phyloP scores from a whole-genome alignment of 2,329 filamentous ascomycete species.

The Colletotrichum orbiculare region DNA sequence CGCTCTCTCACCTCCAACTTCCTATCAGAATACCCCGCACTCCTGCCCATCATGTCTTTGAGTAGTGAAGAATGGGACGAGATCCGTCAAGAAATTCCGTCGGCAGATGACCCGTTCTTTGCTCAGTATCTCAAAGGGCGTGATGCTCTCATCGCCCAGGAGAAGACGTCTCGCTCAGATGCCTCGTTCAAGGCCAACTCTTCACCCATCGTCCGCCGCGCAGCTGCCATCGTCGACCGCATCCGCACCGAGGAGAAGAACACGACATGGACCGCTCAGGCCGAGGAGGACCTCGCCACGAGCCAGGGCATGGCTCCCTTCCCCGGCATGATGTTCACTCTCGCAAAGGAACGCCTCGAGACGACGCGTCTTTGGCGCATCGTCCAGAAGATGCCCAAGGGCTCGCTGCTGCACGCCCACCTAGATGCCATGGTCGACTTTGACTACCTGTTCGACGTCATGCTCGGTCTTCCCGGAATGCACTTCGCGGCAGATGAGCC shows the following conservation, averaged over 20 bases:
- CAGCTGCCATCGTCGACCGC: constrained; percentile 77
- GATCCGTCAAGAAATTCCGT: constrained; percentile 66
- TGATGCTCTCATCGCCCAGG: constrained; percentile 79
- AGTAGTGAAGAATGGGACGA: constrained; percentile 70
- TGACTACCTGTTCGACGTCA: constrained; percentile 75
- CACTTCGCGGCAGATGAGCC: constrained; percentile 67
- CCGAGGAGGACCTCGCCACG: constrained; percentile 71
- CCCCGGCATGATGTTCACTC: constrained; percentile 86
- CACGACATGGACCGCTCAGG: constrained; percentile 76
- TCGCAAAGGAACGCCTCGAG: constrained; percentile 82
- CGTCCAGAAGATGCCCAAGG: constrained; percentile 83
- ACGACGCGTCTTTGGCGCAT: constrained; percentile 82
- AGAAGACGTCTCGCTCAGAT: constrained; percentile 84
- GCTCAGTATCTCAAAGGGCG: constrained; percentile 84
- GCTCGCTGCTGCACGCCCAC: constrained; percentile 81
- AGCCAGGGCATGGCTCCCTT: constrained; percentile 69
- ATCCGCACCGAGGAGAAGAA: constrained; percentile 79
- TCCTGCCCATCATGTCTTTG: constrained; percentile 48
- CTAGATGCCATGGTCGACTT: constrained; percentile 85
- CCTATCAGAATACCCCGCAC: constrained; percentile 3
- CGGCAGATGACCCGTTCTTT: constrained; percentile 77
- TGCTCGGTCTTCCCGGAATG: constrained; percentile 75
- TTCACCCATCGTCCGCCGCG: constrained; percentile 77
- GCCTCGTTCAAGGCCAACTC: constrained; percentile 73
- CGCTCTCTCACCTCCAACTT: neutral